Percentiles rank a stretch among this genome's conserved stretches.
phyloP scores from a whole-genome alignment of 352 stramenopile genomes.

The Pythium utonaiense region DNA sequence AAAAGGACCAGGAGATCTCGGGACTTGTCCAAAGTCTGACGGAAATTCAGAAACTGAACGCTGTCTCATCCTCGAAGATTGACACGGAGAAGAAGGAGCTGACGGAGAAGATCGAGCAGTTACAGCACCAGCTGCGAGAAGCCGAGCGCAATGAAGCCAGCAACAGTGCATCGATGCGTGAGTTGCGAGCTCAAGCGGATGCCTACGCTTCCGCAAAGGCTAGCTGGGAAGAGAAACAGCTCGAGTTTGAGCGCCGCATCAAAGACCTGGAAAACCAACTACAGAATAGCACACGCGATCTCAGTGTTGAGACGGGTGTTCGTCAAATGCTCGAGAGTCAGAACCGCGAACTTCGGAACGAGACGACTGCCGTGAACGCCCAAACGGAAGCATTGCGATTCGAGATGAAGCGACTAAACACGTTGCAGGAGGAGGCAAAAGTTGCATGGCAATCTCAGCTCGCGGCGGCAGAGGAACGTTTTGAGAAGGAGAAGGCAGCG shows the following conservation, averaged over 20 bases:
- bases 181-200: constrained; percentile 49
- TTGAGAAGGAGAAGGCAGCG: constrained; percentile 34
- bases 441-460: constrained; percentile 30
- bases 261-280: constrained; percentile 46
- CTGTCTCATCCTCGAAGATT: constrained; percentile 54
- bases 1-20: constrained; percentile 68
- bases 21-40: constrained; percentile 64
- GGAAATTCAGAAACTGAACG: constrained; percentile 75
- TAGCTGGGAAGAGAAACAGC: constrained; percentile 29
- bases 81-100: constrained; percentile 71
- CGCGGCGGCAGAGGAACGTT: constrained; percentile 29
- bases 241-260: constrained; percentile 31
- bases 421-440: constrained; percentile 41
- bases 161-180: constrained; percentile 37
- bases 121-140: constrained; percentile 47
- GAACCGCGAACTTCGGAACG: constrained; percentile 62
- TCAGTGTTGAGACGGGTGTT: constrained; percentile 58
- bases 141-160: constrained; percentile 51
- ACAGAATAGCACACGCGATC: constrained; percentile 52
- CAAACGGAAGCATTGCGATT: constrained; percentile 72
- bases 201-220: constrained; percentile 25
- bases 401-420: constrained; percentile 60
- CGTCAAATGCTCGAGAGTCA: constrained; percentile 71
- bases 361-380: constrained; percentile 75
- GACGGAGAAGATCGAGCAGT: constrained; percentile 46